Evolutionary conservation across 2,329 filamentous ascomycete genomes (phyloP).

Genomic region (Cladosporium sp.): DNA sequence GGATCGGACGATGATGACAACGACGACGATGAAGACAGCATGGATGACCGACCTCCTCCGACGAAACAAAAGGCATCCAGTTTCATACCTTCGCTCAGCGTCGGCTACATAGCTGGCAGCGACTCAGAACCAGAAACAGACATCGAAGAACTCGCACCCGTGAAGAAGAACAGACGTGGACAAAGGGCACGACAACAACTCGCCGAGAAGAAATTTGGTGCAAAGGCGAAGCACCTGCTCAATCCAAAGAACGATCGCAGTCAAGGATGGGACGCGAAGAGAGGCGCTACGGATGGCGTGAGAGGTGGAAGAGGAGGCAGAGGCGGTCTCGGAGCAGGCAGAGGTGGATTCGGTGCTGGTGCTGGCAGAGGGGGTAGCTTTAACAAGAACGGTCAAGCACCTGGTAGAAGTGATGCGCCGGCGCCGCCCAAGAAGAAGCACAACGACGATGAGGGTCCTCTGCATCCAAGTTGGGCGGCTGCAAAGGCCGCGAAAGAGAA

Average conservation of each 20-base stretch:
- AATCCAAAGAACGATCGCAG: slow-evolving; percentile 41
- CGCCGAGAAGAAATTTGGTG: slow-evolving; percentile 75
- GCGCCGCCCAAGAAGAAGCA: slow-evolving; percentile 26
- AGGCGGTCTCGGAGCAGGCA: slow-evolving; percentile 8
- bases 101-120: slow-evolving; percentile 73
- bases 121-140: slow-evolving; percentile 61
- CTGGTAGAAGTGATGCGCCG: slow-evolving; percentile 1
- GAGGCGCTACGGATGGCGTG: slow-evolving; percentile 44
- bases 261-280: slow-evolving; percentile 55
- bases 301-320: slow-evolving; percentile 6
- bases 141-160: slow-evolving; percentile 47
- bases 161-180: slow-evolving; percentile 69
- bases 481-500: slow-evolving; percentile 57
- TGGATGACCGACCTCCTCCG: slow-evolving; percentile 1
- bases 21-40: slow-evolving; percentile 15
- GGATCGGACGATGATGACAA: slow-evolving; percentile 25
- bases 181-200: slow-evolving; percentile 75
- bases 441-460: slow-evolving; percentile 46
- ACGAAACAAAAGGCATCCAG: slow-evolving; percentile 44
- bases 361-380: slow-evolving; percentile 5
- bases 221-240: slow-evolving; percentile 63
- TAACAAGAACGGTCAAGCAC: background rate
- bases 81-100: slow-evolving; percentile 73
- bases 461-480: slow-evolving; percentile 64
- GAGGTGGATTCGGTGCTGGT: background rate